Evolutionary conservation across 345 rosid genomes (phyloP), one percentile per base, ranked within the genome.

Genomic region (Hevea brasiliensis): DNA sequence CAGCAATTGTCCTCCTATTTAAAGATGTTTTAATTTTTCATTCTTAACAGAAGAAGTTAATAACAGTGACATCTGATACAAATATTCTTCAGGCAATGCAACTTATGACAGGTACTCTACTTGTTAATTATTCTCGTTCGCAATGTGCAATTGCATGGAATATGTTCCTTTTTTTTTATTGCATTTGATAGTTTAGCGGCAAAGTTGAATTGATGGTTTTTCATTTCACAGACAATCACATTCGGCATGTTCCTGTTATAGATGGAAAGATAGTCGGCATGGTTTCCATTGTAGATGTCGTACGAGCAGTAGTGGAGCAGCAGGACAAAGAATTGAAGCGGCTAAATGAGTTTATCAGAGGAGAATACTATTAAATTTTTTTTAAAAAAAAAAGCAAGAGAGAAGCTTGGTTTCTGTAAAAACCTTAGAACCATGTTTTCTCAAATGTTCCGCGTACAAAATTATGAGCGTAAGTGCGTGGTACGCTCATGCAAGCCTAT

Each of bases 201-300:
- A 42, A 50, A 55, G 14, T 4, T 40, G 50, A 66, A 24, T 21
- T 48, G 9, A 40, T 48, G 70, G 55, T 61, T 50, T 23, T 48
- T 45, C 54, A 59, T 68, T 42, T 58, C 8, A 44, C 90, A 92
- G 98, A 88, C 17, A 73, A 92, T 78, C 91, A 82, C 8, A 83
- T 94, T 63, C 81, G 95, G 35, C 97, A 94, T 72, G 88, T 82
- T 50, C 98, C 97, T 0, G 97, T 94, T 17, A 90, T 92, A 54
- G 90, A 92, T 17, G 92, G 89, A 50, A 94, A 85, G 81, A 84
- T 94, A 58, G 89, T 87, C 0, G 98, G 98, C 67, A 83, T 92
- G 90, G 84, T 92, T 68, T 94, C 97, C 6, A 86, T 92, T 8
- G 97, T 87, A 55, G 97, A 92, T 76, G 95, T 94, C 23, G 92